Percentiles rank a stretch among this genome's conserved stretches.
Evolutionary conservation across 495 filamentous ascomycete genomes (phyloP).

Genomic region (Durotheca rogersii): DNA sequence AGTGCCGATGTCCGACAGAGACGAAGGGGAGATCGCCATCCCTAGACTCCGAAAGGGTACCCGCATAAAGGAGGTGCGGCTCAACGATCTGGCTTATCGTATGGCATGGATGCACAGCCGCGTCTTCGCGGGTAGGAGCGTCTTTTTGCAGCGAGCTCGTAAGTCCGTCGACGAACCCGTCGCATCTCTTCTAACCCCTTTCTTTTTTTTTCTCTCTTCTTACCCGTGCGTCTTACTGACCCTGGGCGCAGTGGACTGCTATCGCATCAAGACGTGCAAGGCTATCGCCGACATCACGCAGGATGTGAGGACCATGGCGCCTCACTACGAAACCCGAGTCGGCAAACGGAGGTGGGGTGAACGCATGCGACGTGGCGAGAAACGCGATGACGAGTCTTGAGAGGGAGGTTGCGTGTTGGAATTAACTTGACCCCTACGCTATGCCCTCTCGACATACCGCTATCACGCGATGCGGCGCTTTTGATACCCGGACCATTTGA

Average conservation of each 20-base stretch:
- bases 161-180: too few relatives aligned
- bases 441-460: background rate
- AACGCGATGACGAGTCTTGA: conserved; percentile 40
- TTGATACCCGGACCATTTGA: conserved; percentile 3
- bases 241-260: conserved; percentile 75
- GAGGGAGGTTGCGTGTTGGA: background rate
- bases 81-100: conserved; percentile 91
- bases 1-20: conserved; percentile 72
- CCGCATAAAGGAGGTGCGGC: conserved; percentile 72
- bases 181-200: too few relatives aligned
- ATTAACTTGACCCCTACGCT: background rate
- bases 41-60: conserved; percentile 66
- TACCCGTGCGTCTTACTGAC: conserved; percentile 20
- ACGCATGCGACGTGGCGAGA: conserved; percentile 48
- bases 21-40: conserved; percentile 58
- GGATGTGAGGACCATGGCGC: conserved; percentile 66
- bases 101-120: conserved; percentile 95
- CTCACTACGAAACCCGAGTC: conserved; percentile 84
- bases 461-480: background rate
- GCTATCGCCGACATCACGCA: conserved; percentile 74
- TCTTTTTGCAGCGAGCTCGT: conserved; percentile 93
- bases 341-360: conserved; percentile 85
- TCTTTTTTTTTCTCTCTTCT: too few relatives aligned
- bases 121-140: conserved; percentile 75
- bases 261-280: conserved; percentile 86